phyloP scores from a whole-genome alignment of 495 filamentous ascomycete genomes.

The Cercophora newfieldiana region DNA sequence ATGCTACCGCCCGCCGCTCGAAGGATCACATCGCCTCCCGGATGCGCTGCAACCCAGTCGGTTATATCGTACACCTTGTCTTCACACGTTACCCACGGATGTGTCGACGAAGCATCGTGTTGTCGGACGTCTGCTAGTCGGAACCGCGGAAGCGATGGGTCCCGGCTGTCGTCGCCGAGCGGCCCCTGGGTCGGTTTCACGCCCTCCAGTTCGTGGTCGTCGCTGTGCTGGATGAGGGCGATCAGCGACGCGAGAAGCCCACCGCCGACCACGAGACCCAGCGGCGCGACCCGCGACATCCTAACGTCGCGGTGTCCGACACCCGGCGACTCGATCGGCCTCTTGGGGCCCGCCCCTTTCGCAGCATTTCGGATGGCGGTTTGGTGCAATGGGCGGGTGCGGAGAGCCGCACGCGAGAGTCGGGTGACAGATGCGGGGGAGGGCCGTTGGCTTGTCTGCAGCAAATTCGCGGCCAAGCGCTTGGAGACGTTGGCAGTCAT shows the following conservation, averaged over 20 bases:
- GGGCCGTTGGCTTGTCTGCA: neutral
- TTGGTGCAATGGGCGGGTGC: constrained; percentile 15
- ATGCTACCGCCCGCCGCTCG: constrained; percentile 56
- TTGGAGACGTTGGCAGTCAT: neutral
- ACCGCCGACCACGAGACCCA: constrained; percentile 28
- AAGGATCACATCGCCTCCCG: constrained; percentile 61
- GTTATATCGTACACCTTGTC: constrained; percentile 62
- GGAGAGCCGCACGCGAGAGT: neutral
- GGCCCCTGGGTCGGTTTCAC: neutral
- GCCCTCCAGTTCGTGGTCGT: constrained; percentile 10
- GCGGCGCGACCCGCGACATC: constrained; percentile 21
- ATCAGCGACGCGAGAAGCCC: constrained; percentile 28
- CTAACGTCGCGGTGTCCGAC: neutral
- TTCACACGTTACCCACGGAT: constrained; percentile 53
- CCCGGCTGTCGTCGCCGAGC: constrained; percentile 29
- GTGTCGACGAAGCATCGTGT: constrained; percentile 46
- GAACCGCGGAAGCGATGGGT: constrained; percentile 43
- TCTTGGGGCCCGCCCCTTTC: neutral
- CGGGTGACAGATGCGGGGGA: neutral
- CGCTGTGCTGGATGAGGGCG: constrained; percentile 20
- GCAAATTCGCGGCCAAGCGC: neutral
- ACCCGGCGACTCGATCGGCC: neutral
- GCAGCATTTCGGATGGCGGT: neutral
- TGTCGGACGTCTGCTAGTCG: constrained; percentile 49
- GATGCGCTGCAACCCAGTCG: constrained; percentile 58